Evolutionary conservation across 1,284 basidiomycete genomes (phyloP).

Genomic region (Cryptococcus sp.): DNA sequence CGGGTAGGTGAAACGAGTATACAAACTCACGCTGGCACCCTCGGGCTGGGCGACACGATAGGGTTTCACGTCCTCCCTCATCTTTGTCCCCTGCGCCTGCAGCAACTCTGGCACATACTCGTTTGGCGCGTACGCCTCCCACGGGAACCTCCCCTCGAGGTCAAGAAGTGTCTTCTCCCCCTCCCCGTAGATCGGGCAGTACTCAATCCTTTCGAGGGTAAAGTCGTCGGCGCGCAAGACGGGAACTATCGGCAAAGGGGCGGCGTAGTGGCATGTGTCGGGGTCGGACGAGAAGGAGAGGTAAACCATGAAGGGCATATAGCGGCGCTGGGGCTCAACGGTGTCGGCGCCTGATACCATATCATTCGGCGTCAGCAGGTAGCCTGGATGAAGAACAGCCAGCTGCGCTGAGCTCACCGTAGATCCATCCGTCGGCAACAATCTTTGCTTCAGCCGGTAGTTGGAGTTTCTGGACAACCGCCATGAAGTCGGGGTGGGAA

Average conservation of each 20-base stretch:
- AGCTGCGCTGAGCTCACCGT: constrained; percentile 3
- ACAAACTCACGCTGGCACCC: constrained; percentile 65
- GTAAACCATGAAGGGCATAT: constrained; percentile 44
- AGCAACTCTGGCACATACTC: neutral
- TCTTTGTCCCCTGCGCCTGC: too few species aligned
- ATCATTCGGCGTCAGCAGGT: too few species aligned
- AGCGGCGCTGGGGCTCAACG: constrained; percentile 27
- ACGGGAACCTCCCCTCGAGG: constrained; percentile 19
- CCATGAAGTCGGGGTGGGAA: constrained; percentile 26
- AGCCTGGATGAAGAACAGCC: neutral
- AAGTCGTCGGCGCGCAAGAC: constrained; percentile 10
- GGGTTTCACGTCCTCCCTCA: constrained; percentile 72
- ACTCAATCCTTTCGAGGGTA: constrained; percentile 6
- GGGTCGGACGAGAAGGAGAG: constrained; percentile 45
- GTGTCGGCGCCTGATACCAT: neutral
- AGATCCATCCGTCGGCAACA: constrained; percentile 35
- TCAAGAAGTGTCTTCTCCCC: neutral
- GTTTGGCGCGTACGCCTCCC: neutral
- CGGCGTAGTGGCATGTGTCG: constrained; percentile 38
- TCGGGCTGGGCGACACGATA: constrained; percentile 84
- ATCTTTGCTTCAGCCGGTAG: constrained; percentile 27
- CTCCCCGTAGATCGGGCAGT: constrained; percentile 1
- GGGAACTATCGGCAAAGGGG: constrained; percentile 25
- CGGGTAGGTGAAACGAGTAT: too few species aligned
- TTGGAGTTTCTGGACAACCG: constrained; percentile 24